A percentile compares a stretch with the other conserved stretches of the same genome.
Evolutionary conservation across 1,284 basidiomycete species (phyloP).

Genomic region (Marasmius fiardii): DNA sequence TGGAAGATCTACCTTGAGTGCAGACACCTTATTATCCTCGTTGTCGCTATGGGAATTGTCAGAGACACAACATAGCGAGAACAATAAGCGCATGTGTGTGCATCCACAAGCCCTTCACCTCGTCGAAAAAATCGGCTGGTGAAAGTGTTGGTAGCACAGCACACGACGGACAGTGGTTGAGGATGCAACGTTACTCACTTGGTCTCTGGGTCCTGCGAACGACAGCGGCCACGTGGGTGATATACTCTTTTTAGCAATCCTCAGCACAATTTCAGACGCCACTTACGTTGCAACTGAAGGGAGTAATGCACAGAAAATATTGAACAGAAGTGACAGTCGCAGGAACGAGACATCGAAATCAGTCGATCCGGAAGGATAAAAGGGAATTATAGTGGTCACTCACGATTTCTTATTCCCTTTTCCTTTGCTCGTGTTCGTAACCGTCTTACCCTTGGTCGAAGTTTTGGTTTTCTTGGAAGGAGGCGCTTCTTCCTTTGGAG

Average conservation of each 20-base stretch:
- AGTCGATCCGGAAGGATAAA: neutral
- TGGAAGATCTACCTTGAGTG: constrained; percentile 12
- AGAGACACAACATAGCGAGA: constrained; percentile 52
- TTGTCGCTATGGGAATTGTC: constrained; percentile 45
- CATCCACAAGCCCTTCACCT: constrained; percentile 21
- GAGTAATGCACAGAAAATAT: neutral
- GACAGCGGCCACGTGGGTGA: neutral
- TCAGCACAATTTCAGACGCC: neutral
- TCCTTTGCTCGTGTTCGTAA: constrained; percentile 7
- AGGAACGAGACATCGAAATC: neutral
- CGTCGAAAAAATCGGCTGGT: constrained; percentile 3
- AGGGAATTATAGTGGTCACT: neutral
- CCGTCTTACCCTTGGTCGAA: constrained; percentile 3
- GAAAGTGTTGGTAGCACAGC: constrained; percentile 14
- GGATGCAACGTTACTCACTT: neutral
- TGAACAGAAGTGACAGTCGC: too few relatives aligned
- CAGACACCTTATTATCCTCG: constrained; percentile 25
- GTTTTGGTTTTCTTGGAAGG: constrained; percentile 11
- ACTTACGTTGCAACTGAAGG: constrained; percentile 1
- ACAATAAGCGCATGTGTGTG: constrained; percentile 46
- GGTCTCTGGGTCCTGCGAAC: neutral
- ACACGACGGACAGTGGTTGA: constrained; percentile 18
- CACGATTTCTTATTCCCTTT: constrained; percentile 6
- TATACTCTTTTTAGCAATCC: neutral
- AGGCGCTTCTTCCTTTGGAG: neutral